Percentiles rank a stretch among this genome's conserved stretches.
Conservation (phyloP, 139 green algal genomes). For the Chlorella sorokiniana region DNA sequence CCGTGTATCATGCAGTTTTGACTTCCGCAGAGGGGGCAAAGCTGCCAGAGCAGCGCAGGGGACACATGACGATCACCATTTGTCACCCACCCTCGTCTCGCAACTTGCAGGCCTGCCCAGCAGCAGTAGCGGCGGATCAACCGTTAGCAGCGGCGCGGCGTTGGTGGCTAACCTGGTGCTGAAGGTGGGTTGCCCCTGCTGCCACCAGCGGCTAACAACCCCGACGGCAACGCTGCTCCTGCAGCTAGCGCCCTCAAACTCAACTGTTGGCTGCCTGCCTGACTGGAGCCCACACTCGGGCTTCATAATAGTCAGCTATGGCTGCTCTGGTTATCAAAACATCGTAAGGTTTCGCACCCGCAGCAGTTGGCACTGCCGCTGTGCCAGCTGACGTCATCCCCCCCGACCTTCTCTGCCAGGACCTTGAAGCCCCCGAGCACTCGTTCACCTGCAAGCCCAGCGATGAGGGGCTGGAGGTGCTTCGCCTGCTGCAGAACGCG, state of each 20-base stretch:
- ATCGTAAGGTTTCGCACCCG: background rate
- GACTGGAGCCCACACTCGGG: too few species aligned
- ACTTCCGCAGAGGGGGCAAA: background rate
- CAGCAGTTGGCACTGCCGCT: background rate
- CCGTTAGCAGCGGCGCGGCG: conserved; percentile 12
- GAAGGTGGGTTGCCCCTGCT: too few species aligned
- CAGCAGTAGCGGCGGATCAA: background rate
- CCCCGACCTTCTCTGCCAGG: too few species aligned
- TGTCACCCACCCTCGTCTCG: background rate
- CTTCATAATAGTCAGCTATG: too few species aligned
- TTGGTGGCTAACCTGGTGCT: conserved; percentile 24
- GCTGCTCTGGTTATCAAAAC: too few species aligned
- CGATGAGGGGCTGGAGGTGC: conserved; percentile 5
- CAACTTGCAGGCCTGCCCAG: background rate
- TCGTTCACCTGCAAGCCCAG: background rate
- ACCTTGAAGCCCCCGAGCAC: conserved; percentile 26
- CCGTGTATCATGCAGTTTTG: too few species aligned
- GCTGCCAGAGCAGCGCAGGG: too few species aligned
- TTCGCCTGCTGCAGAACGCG: conserved; percentile 12
- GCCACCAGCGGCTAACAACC: conserved; percentile 19
- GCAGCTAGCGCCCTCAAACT: too few species aligned
- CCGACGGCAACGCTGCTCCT: background rate
- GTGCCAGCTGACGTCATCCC: background rate
- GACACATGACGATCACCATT: too few species aligned
- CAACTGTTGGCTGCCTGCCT: too few species aligned